These are phyloP conservation scores for Zelopaecilomyces penicillatus DNA, from an alignment of 2,329 filamentous ascomycete species.

Conservation along the genomic window DNA sequence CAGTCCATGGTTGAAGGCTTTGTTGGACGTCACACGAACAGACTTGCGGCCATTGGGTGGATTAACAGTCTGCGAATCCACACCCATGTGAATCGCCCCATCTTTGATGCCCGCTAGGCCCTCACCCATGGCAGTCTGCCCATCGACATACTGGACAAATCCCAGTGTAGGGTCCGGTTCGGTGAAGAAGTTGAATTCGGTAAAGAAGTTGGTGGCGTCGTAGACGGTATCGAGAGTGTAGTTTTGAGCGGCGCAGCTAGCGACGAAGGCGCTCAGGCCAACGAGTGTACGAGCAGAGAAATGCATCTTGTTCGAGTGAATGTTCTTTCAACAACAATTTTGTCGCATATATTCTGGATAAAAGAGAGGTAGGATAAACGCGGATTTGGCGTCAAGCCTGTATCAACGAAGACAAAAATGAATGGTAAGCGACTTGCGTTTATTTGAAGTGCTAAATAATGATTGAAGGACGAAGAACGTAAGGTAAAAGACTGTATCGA, in stretches of 20 bases:
- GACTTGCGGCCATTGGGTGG: slow-evolving; percentile 50
- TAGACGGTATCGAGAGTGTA: slow-evolving; percentile 1
- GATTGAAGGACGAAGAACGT: too few species aligned
- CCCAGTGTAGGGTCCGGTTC: slow-evolving; percentile 57
- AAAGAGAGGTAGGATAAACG: too few species aligned
- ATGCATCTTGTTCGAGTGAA: too few species aligned
- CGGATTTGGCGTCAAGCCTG: background rate
- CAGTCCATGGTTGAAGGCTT: slow-evolving; percentile 53
- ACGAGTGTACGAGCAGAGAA: too few species aligned
- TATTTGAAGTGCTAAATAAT: too few species aligned
- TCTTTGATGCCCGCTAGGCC: slow-evolving; percentile 46
- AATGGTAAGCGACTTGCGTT: too few species aligned
- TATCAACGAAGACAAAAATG: too few species aligned
- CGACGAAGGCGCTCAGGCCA: background rate
- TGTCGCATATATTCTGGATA: too few species aligned
- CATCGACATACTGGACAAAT: slow-evolving; percentile 55
- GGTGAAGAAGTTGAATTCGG: slow-evolving; percentile 39
- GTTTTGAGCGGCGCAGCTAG: background rate
- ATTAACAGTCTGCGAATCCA: slow-evolving; percentile 47
- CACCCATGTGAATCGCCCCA: slow-evolving; percentile 52
- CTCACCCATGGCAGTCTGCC: slow-evolving; percentile 39
- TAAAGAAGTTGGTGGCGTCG: slow-evolving; percentile 38
- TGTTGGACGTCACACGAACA: slow-evolving; percentile 56
- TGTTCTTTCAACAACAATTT: too few species aligned
- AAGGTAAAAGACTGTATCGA: too few species aligned